Evolutionary conservation across 2,329 filamentous ascomycete species (phyloP).

Genomic region (Fusarium newnesense): DNA sequence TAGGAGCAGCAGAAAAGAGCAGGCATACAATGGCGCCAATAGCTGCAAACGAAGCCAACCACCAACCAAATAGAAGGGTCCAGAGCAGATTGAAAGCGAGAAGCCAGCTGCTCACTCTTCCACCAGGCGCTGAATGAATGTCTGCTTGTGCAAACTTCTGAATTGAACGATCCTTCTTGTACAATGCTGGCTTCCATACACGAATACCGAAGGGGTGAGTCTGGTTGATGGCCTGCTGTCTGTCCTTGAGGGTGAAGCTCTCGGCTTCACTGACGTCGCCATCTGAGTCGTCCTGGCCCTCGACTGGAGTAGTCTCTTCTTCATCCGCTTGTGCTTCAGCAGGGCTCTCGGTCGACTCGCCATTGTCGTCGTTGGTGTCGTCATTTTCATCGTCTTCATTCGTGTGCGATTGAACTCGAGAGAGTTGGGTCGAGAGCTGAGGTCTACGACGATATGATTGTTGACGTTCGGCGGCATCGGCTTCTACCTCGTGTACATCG

Average conservation of each 20-base stretch:
- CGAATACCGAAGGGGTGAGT: constrained; percentile 99
- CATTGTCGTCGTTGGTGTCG: constrained; percentile 37
- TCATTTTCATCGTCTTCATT: constrained; percentile 29
- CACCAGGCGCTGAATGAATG: constrained; percentile 94
- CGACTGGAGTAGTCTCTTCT: constrained; percentile 49
- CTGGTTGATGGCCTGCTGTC: constrained; percentile 97
- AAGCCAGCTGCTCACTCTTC: constrained; percentile 84
- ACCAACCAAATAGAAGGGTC: constrained; percentile 95
- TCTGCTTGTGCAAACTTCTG: constrained; percentile 96
- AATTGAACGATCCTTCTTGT: constrained; percentile 97
- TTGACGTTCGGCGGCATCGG: constrained; percentile 67
- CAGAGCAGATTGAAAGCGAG: constrained; percentile 89
- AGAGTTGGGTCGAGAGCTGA: constrained; percentile 49
- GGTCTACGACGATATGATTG: constrained; percentile 51
- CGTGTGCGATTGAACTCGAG: constrained; percentile 56
- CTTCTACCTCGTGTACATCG: constrained; percentile 81
- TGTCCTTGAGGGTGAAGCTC: constrained; percentile 96
- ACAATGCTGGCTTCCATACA: constrained; percentile 97
- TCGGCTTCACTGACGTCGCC: constrained; percentile 88
- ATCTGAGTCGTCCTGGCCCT: constrained; percentile 70
- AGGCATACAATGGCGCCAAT: constrained; percentile 82
- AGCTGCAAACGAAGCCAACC: constrained; percentile 83
- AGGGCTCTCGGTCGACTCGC: constrained; percentile 36
- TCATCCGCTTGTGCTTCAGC: constrained; percentile 47
- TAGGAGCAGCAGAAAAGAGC: constrained; percentile 79